Evolutionary conservation across 2,329 filamentous ascomycete species (phyloP), one percentile per base, ranked within the genome.

Genomic region (Fusarium newnesense): DNA sequence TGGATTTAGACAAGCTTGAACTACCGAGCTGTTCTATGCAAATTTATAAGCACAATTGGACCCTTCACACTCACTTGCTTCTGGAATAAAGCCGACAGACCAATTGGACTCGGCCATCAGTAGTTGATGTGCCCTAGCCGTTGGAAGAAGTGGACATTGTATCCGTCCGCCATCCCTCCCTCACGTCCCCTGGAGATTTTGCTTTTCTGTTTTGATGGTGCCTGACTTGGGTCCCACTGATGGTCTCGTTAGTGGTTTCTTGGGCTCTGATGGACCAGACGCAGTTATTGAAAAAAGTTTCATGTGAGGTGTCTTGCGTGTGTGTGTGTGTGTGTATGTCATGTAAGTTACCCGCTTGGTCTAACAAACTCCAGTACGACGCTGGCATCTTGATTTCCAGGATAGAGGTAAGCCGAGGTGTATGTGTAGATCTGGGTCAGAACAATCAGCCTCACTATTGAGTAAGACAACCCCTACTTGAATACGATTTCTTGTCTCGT

Each of bases 181-280:
- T 68, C 57, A 58, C 70, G 53, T 61, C 65, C 59, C 69, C 69
- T 72, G 69, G 43, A 64, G 56, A 61, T 66, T 65, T 74, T 60
- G 49, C 68, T 69, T 67, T 63, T 43, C 40, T 58, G 40, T 30
- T 36, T 40, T 70, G n/a, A 74, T 44, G 72, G 72, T 74, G 68
- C 72, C 72, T 74, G 72, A 61, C 44, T 74, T 67, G 46, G 64
- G 72, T 65, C 60, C 72, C 68, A 74, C 68, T 64, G 60, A 63
- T 63, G 64, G 60, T 34, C 53, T 62, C 57, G 49, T 74, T 73
- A 72, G 67, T 60, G 71, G 61, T 58, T 56, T 60, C 42, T 74
- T 72, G 49, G 68, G 64, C 42, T 59, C 39, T 37, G 62, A 60
- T 60, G 44, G 26, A 60, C 40, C 47, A 50, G 46, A 58, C 28